phyloP scores from a whole-genome alignment of 805 yeast species.

The Barnettozyma sucrosica region DNA sequence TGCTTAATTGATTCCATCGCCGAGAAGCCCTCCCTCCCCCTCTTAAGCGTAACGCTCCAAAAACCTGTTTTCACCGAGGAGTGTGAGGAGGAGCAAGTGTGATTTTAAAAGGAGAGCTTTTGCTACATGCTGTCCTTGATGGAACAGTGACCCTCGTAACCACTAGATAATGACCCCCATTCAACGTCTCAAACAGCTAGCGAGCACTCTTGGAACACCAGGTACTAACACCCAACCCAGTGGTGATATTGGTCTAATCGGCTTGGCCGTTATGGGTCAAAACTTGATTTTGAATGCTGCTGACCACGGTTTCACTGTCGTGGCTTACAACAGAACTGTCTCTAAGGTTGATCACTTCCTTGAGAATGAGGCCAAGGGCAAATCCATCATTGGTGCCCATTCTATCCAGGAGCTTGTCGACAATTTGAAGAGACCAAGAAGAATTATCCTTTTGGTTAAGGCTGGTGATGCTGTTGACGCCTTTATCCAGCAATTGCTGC shows the following conservation, averaged over 20 bases:
- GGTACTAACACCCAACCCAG: conserved; percentile 31
- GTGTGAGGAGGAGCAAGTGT: neutral
- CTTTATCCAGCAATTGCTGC: conserved; percentile 82
- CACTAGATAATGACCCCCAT: conserved; percentile 4
- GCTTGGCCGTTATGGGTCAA: conserved; percentile 99
- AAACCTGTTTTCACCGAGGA: neutral
- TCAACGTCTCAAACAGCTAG: conserved; percentile 12
- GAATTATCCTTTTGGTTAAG: conserved; percentile 88
- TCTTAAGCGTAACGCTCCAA: neutral
- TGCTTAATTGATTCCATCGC: neutral
- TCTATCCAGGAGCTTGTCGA: conserved; percentile 83
- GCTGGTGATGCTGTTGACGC: conserved; percentile 95
- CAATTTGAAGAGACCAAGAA: conserved; percentile 94
- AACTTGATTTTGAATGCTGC: conserved; percentile 96
- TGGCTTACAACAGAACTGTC: conserved; percentile 97
- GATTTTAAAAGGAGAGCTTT: neutral
- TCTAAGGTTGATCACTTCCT: conserved; percentile 92
- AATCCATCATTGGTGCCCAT: conserved; percentile 91
- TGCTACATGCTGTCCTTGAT: neutral
- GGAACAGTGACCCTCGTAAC: neutral
- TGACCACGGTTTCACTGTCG: conserved; percentile 97
- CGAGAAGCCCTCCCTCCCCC: neutral
- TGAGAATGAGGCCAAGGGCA: conserved; percentile 94
- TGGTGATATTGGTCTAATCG: conserved; percentile 97
- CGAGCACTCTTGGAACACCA: neutral